Evolutionary conservation across 805 yeast species (phyloP).

Genomic region (Vanderwaltozyma yarrowii): DNA sequence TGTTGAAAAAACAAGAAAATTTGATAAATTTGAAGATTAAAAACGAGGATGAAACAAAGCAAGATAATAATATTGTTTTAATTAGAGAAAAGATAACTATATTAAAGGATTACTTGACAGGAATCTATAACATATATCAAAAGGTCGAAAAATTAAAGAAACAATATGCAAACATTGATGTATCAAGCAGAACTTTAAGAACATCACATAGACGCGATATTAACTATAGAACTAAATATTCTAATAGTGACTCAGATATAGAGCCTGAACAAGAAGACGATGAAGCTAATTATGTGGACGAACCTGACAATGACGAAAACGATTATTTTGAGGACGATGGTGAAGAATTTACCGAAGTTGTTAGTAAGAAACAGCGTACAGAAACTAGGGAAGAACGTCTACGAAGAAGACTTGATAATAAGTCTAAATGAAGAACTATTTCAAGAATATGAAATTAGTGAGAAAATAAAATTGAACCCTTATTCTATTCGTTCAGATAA

Average conservation of each 20-base stretch:
- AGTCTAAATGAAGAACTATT: too few species aligned
- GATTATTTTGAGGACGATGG: slow-evolving; percentile 4
- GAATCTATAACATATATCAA: slow-evolving; percentile 32
- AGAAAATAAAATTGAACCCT: too few species aligned
- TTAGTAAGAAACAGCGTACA: neutral
- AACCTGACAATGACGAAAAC: slow-evolving; percentile 7
- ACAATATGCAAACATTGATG: slow-evolving; percentile 34
- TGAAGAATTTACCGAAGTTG: slow-evolving; percentile 1
- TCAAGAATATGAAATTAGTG: too few species aligned
- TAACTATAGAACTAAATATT: slow-evolving; percentile 12
- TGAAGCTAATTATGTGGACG: slow-evolving; percentile 9
- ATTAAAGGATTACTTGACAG: slow-evolving; percentile 12
- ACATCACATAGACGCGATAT: slow-evolving; percentile 18
- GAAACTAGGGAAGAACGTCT: neutral
- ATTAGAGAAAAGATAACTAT: slow-evolving; percentile 11
- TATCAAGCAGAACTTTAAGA: slow-evolving; percentile 23
- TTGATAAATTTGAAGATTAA: neutral
- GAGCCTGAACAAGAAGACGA: slow-evolving; percentile 8
- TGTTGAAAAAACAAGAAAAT: slow-evolving; percentile 2
- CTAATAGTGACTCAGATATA: slow-evolving; percentile 9
- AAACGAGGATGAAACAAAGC: neutral
- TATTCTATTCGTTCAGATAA: too few species aligned
- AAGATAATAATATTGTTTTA: slow-evolving; percentile 9
- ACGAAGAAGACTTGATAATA: neutral
- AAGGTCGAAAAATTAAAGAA: slow-evolving; percentile 59